A percentile compares a stretch with the other conserved stretches of the same genome.
Conservation (phyloP, 129 eudicot genomes). For the Arctium minus region DNA sequence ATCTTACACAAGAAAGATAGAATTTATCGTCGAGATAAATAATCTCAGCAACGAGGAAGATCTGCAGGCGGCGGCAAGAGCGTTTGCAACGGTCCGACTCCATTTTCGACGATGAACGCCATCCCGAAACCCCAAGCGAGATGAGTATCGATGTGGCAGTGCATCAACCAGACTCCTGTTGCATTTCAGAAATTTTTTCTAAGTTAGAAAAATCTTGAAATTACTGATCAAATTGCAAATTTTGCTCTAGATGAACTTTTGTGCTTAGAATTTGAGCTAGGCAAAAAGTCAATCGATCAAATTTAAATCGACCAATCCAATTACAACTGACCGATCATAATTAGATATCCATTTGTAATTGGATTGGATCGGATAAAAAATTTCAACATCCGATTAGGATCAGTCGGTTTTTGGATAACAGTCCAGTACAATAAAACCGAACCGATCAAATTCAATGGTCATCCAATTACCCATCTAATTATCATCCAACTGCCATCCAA, state of each 20-base stretch:
- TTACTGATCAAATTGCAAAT: background rate
- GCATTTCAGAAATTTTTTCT: background rate
- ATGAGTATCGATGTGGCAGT: conserved; percentile 60
- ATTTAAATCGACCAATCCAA: too few relatives aligned
- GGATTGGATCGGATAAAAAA: too few relatives aligned
- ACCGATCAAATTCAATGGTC: too few relatives aligned
- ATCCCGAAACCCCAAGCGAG: conserved; percentile 56
- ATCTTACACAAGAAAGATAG: background rate
- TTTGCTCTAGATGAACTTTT: too few relatives aligned
- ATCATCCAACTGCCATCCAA: too few relatives aligned
- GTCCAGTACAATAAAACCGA: too few relatives aligned
- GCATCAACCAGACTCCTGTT: conserved; percentile 73
- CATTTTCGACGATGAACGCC: conserved; percentile 54
- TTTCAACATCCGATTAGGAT: too few relatives aligned
- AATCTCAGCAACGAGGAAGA: conserved; percentile 41
- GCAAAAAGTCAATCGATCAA: too few relatives aligned
- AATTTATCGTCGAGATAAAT: background rate
- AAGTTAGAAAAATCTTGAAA: background rate
- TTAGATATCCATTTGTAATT: too few relatives aligned
- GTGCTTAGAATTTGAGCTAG: background rate
- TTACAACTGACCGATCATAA: too few relatives aligned
- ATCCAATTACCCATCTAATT: too few relatives aligned
- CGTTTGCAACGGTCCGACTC: conserved; percentile 41
- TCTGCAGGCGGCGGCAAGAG: conserved; percentile 40
- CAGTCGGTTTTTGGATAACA: too few relatives aligned